Conservation (phyloP, 345 rosid species). For the Citrus hindsii region DNA sequence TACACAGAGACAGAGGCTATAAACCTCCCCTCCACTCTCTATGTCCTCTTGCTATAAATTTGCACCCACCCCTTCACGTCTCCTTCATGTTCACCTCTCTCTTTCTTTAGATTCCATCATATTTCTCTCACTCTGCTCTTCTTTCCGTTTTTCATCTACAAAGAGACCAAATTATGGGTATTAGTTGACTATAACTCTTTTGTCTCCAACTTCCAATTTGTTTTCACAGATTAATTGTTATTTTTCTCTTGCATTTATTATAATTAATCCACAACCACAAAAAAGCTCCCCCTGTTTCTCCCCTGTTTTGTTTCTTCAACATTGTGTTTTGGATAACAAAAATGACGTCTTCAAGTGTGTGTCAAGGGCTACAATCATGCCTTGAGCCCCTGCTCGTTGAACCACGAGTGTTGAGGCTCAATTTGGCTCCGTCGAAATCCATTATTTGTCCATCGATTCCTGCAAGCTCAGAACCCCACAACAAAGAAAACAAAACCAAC, state of each 20-base stretch:
- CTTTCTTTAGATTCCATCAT: background rate
- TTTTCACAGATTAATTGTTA: background rate
- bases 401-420: constrained; percentile 35
- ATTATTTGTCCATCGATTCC: background rate
- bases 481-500: constrained; percentile 9
- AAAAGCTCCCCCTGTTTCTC: constrained; percentile 17
- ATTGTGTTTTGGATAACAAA: constrained; percentile 7
- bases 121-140: background rate
- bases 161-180: background rate
- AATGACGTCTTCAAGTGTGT: constrained; percentile 41
- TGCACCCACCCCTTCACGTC: constrained; percentile 20
- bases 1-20: background rate
- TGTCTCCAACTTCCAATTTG: background rate
- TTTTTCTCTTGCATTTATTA: background rate
- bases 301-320: constrained; percentile 14
- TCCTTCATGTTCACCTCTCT: constrained; percentile 20
- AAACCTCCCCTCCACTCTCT: background rate
- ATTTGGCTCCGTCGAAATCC: constrained; percentile 33
- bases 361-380: constrained; percentile 52
- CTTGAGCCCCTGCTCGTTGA: constrained; percentile 35
- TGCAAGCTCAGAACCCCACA: background rate
- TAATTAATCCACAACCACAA: background rate
- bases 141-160: background rate
- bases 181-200: background rate
- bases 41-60: constrained; percentile 32